Evolutionary conservation across 495 filamentous ascomycete species (phyloP), one percentile per base, ranked within the genome.

Genomic region (Jackrogersella minutella): DNA sequence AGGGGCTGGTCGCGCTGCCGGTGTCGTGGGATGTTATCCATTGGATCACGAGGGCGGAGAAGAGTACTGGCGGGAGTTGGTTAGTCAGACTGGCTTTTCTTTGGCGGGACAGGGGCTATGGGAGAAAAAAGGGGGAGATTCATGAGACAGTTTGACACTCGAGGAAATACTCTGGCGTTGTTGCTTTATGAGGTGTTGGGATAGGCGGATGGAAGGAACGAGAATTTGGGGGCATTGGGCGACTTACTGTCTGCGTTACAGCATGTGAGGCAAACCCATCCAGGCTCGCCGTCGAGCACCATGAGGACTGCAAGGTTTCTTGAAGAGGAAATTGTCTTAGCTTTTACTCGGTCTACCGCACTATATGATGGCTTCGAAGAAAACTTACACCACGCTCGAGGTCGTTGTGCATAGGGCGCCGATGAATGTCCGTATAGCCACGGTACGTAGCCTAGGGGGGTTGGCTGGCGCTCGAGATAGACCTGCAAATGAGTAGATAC

Each of bases 251-350:
- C 83, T 49, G 78, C 78, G 66, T 85, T 85, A 62, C 83, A 86
- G 61, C 81, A 84, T 78, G 84, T 84, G 31, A 86, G 73, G 66
- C 80, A 86, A 9, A 85, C 78, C 84, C 84, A 86, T 26, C 79
- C 83, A 3, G 79, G 84, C 58, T 86, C 84, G 34, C 84, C 83
- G 33, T 81, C 71, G 8, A 84, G 77, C 0, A 74, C 77, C 74
- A 81, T 79, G 14, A 85, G 74, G 0, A 84, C 75, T 8, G 80
- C 77, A 6, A 86, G 72, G 69, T 86, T 86, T n/a, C 81, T 83
- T 26, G 7, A 37, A 49, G 21, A 6, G 46, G 13, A 7, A 6
- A 11, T 19, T 55, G 13, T 28, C 0, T 67, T 51, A 68, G 34
- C 26, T 21, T 31, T 10, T 2, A 11, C 16, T 40, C 26, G 22